A percentile compares a stretch with the other conserved stretches of the same genome.
phyloP scores from a whole-genome alignment of 306 rosid genomes.

The Vachellia pachyceras region DNA sequence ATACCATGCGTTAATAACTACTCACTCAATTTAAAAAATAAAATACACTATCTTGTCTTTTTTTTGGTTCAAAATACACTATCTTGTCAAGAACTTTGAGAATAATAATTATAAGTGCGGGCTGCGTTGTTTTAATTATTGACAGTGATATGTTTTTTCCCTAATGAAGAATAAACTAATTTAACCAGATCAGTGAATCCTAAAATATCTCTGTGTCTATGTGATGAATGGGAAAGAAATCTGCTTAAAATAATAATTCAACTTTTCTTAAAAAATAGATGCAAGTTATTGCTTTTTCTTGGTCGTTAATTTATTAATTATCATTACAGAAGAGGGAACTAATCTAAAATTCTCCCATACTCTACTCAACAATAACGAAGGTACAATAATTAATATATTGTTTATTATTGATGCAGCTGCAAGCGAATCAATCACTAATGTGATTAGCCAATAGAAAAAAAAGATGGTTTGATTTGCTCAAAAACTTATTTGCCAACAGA shows the following conservation, averaged over 20 bases:
- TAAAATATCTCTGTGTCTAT: constrained; percentile 33
- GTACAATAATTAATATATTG: not conserved
- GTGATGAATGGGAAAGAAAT: constrained; percentile 15
- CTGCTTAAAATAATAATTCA: not conserved
- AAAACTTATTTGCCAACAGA: not conserved
- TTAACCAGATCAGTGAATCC: not conserved
- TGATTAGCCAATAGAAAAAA: not conserved
- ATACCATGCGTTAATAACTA: constrained; percentile 1
- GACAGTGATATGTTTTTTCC: constrained; percentile 23
- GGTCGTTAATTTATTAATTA: not conserved
- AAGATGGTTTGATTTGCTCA: no score
- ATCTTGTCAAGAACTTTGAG: constrained; percentile 10
- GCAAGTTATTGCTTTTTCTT: not conserved
- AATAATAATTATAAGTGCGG: constrained; percentile 40
- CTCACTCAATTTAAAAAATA: constrained; percentile 29
- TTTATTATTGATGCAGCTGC: not conserved
- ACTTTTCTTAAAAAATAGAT: not conserved
- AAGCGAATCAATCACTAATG: not conserved
- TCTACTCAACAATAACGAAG: not conserved
- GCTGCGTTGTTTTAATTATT: constrained; percentile 30
- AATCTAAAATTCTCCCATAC: not conserved
- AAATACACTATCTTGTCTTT: not conserved
- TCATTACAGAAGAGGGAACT: not conserved
- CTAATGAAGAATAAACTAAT: constrained; percentile 5
- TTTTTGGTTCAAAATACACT: not conserved